Evolutionary conservation across 2,329 filamentous ascomycete genomes (phyloP), one percentile per base, ranked within the genome.

Genomic region (Verticillium klebahnii): DNA sequence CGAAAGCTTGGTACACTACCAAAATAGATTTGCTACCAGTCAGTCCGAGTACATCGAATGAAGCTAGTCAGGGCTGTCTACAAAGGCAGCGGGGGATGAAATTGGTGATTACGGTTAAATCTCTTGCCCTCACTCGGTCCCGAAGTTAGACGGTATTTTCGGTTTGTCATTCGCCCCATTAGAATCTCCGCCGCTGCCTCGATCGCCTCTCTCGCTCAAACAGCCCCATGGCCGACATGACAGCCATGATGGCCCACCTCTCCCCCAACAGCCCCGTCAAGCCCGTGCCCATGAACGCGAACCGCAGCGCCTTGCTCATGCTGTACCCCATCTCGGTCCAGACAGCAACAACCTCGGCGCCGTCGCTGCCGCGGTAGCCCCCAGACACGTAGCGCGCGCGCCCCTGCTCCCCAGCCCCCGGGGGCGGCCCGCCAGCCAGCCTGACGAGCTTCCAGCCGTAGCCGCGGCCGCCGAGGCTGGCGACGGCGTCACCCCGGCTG

Each of bases 371-470:
- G 7, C 67, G 60, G 37, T 69, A 67, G 25, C 66, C 62, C 1
- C 65, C 68, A 29, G 60, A 61, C 15, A 64, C 62, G 57, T 61
- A 62, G 31, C 59, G 59, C 23, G 55, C 63, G 12, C 61, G 67
- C 1, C 63, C 66, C 2, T 60, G 60, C 14, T 60, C 66, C 2
- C 63, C 65, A 17, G 58, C 40, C 15, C 58, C 58, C 0, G 66
- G 60, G 19, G 64, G 66, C 23, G 67, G 61, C 39, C 64, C 64
- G 23, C 61, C 67, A 29, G 69, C 67, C 59, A 76, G 54, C n/a
- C 77, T 70, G 36, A 79, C 70, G 7, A 82, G 71, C 69, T 80
- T 79, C 74, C 75, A 78, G 9, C 78, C 77, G 14, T 67, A 64
- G 4, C 65, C 69, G n/a, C 67, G 61, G 7, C 72, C 67, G 29